Conservation (phyloP, 495 filamentous ascomycete species). For the Lepidopterella palustris region DNA sequence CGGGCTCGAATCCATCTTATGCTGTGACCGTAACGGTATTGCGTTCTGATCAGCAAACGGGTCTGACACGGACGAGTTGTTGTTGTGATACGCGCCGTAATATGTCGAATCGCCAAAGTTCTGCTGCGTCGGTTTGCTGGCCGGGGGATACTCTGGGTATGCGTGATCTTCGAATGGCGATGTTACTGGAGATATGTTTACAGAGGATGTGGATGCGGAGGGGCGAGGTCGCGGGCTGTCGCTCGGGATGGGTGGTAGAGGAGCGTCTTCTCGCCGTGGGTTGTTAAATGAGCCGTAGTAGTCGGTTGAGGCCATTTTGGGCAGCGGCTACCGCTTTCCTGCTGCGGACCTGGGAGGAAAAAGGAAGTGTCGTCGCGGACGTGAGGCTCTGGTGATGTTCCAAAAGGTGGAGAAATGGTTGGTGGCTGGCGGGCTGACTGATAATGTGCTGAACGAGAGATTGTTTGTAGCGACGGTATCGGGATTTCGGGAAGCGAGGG, state of each 20-base stretch:
- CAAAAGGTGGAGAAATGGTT: not conserved
- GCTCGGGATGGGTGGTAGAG: slow-evolving; percentile 40
- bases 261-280: slow-evolving; percentile 36
- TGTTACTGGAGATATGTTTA: slow-evolving; percentile 19
- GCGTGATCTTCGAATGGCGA: slow-evolving; percentile 48
- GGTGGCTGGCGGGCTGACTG: not conserved
- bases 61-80: slow-evolving; percentile 38
- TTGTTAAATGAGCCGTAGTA: slow-evolving; percentile 59
- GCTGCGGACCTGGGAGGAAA: no score
- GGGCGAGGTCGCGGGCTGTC: not conserved
- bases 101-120: slow-evolving; percentile 40
- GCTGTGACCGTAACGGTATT: slow-evolving; percentile 44
- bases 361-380: no score
- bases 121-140: slow-evolving; percentile 39
- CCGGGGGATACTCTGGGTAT: slow-evolving; percentile 49
- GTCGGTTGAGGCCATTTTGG: slow-evolving; percentile 74
- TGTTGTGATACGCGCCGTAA: slow-evolving; percentile 38
- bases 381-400: no score
- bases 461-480: not conserved
- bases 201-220: slow-evolving; percentile 4
- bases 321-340: no score
- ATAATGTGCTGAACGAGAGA: not conserved
- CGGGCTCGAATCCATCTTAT: slow-evolving; percentile 29
- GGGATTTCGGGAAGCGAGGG: not conserved
- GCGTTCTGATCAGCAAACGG: slow-evolving; percentile 59